Percentiles rank a stretch among this genome's conserved stretches.
These are phyloP conservation scores for Larix sibirica DNA, from an alignment of 83 land plant genomes.

Conservation along the genomic window DNA sequence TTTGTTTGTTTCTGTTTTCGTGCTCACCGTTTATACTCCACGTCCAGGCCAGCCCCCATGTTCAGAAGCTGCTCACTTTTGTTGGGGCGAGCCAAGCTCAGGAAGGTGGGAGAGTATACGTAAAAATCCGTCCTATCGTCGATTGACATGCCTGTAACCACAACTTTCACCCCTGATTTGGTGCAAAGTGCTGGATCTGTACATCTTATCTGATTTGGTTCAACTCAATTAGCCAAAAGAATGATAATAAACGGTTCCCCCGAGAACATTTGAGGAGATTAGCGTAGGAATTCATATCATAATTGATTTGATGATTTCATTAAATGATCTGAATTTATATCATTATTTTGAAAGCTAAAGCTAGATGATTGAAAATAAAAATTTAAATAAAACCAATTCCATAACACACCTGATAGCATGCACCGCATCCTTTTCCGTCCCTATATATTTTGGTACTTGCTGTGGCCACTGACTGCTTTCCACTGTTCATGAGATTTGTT, in stretches of 20 bases:
- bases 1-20: neutral
- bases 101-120: slow-evolving; percentile 31
- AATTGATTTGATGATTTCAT: too few species aligned
- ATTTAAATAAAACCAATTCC: too few species aligned
- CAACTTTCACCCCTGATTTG: slow-evolving; percentile 41
- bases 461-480: slow-evolving; percentile 35
- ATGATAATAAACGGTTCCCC: too few species aligned
- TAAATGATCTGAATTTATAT: too few species aligned
- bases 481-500: slow-evolving; percentile 22
- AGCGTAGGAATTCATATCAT: too few species aligned
- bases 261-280: too few species aligned
- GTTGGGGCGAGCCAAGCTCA: slow-evolving; percentile 21
- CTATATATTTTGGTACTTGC: slow-evolving; percentile 42
- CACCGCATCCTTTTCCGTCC: slow-evolving; percentile 24
- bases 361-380: too few species aligned
- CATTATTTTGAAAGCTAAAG: too few species aligned
- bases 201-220: slow-evolving; percentile 74
- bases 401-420: slow-evolving; percentile 20
- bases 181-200: slow-evolving; percentile 38
- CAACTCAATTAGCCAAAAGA: too few species aligned
- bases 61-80: too few species aligned
- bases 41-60: slow-evolving; percentile 34
- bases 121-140: slow-evolving; percentile 38
- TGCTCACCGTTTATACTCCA: slow-evolving; percentile 42
- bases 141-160: slow-evolving; percentile 35